Base-by-base conservation (phyloP, 2,329 filamentous ascomycete genomes). In the Tolypocladium tundrense region DNA sequence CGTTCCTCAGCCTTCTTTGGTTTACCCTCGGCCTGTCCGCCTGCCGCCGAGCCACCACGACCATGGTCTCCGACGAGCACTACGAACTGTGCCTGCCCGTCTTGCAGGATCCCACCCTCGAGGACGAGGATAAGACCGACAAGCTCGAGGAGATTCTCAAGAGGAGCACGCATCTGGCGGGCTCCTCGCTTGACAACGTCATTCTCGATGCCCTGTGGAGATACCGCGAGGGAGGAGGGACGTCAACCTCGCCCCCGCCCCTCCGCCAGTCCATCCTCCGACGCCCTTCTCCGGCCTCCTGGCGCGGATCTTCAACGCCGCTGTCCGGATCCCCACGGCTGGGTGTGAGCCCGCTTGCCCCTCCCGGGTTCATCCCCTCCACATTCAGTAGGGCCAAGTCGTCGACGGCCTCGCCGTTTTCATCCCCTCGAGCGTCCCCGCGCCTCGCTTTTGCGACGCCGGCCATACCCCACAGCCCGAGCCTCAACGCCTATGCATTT, bases 51-150 rank as follows among this genome's bases (percentile, higher is more conserved):
- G 21, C 40, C 53, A 21, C 54, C 67, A 66, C 73, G 68, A 81
- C 61, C 70, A 97, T 97, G 93, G 87, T 96, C 62, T 90, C 92
- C 67, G 93, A 97, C 79, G 86, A 92, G 66, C 86, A 93, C 58
- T 96, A 95, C 78, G 91, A 97, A 67, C 83, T 94, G 68, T 96
- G 91, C 73, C 84, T 95, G 70, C 90, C 91, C 56, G 84, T 97
- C 69, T 83, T 99, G 63, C 87, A 94, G 76, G 88, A 97, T 74
- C 77, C 85, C 59, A 79, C 81, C 57, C 80, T 96, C 61, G 90
- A 96, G 67, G 94, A 97, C 62, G 94, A 99, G 74, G 93, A 97
- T 69, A 96, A 94, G 79, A 93, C 90, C 54, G 93, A 97, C 74
- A 89, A 84, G 74, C 80, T 97, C 56, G 92, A 97, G 75, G 88